A percentile compares a stretch with the other conserved stretches of the same genome.
These are phyloP conservation scores for Schizosaccharomyces japonicus DNA, from an alignment of 805 yeast species.

Conservation along the genomic window DNA sequence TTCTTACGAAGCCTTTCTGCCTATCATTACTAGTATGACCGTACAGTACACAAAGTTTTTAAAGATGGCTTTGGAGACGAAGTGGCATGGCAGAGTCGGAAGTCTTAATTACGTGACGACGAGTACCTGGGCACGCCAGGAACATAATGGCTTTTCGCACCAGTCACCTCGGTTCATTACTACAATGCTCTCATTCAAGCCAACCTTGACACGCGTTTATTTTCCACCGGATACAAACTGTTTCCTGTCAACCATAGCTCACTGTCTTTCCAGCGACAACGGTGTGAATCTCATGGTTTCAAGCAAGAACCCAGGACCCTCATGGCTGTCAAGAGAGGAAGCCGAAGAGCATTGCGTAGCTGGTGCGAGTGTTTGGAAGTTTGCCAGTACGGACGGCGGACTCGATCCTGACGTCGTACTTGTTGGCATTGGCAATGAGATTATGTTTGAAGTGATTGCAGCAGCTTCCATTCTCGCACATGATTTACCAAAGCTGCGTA, in stretches of 20 bases:
- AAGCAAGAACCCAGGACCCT: constrained; percentile 9
- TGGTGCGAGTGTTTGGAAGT: constrained; percentile 12
- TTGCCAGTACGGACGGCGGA: constrained; percentile 11
- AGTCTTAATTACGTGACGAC: constrained; percentile 11
- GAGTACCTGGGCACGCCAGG: constrained; percentile 12
- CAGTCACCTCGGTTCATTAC: constrained; percentile 11
- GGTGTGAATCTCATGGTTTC: constrained; percentile 11
- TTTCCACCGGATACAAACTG: constrained; percentile 12
- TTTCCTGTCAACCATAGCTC: constrained; percentile 9
- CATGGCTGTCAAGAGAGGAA: constrained; percentile 10
- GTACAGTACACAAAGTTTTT: constrained; percentile 11
- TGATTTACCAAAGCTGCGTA: constrained; percentile 9
- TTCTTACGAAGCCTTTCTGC: constrained; percentile 11
- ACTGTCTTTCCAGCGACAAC: constrained; percentile 9
- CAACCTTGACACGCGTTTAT: constrained; percentile 11
- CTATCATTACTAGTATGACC: constrained; percentile 11
- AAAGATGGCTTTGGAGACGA: constrained; percentile 11
- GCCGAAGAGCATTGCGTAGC: constrained; percentile 11
- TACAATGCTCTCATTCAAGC: constrained; percentile 10
- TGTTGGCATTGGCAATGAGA: constrained; percentile 11
- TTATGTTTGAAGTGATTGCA: constrained; percentile 11
- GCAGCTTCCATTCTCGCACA: constrained; percentile 10
- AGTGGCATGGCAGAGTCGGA: constrained; percentile 10
- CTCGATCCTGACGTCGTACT: constrained; percentile 11
- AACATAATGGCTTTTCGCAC: constrained; percentile 12